Base-by-base conservation (phyloP, 139 green algal species). In the Micractinium sp. region DNA sequence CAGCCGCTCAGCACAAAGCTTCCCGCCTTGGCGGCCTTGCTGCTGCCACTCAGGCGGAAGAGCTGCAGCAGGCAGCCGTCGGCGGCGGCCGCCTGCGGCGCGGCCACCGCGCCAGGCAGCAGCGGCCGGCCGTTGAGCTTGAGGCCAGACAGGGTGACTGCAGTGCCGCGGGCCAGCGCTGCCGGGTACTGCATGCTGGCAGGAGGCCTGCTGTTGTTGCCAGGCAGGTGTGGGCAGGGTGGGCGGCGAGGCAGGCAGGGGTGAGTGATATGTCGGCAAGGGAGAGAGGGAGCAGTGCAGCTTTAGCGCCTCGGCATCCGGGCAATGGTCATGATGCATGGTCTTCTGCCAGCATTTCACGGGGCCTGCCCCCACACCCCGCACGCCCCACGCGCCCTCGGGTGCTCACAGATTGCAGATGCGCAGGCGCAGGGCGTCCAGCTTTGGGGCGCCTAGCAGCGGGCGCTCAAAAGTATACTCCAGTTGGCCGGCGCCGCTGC, bases 361-460 rank as follows among this genome's bases (percentile, higher is more conserved):
- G n/a, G n/a, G n/a, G n/a, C n/a, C n/a, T 12, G 39, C 33, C 12
- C 38, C 39, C 27, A 66, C 35, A 1, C 20, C 38, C 23, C 38
- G 22, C n/a, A 33, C 38, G 38, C 22, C 41, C 38, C 67, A 4
- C 39, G 31, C 20, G 0, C 20, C 47, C 47, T 56, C 47, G 5
- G 1, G 15, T 3, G 23, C 86, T 89, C 86, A 89, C 86, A 79
- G 76, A 76, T 89, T 89, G 76, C 86, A 89, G 25, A 89, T 20
- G 27, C 86, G 76, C 20, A 89, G 31, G 3, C 76, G 76, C 60
- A 89, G 60, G 4, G 86, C 86, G 36, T 89, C 61, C 13, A 89
- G 31, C 61, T 80, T 67, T 3, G 85, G 77, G 0, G 27, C 60
- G 0, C 36, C 86, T 27, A 85, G 78, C 86, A 81, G 39, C 36